Evolutionary conservation across 352 stramenopile species (phyloP), one percentile per base, ranked within the genome.

Genomic region (Globisporangium splendens): DNA sequence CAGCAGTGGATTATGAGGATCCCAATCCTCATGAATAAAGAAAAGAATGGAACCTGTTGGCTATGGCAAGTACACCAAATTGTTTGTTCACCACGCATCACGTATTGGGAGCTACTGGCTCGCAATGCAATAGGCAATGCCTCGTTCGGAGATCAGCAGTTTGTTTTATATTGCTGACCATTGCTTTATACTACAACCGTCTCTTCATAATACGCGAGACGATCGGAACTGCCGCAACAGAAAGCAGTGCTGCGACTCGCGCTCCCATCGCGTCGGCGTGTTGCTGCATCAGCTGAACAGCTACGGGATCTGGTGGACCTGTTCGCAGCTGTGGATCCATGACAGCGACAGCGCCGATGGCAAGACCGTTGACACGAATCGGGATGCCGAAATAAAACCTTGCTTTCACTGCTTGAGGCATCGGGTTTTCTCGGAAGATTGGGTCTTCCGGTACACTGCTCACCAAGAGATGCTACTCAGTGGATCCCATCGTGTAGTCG

Each of bases 1-100:
- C 35, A 68, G 33, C 13, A 88, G 77, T 51, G 61, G 63, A 28
- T 59, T 86, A 10, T 88, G 10, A 31, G 24, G 24, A 31, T 31
- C 24, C 5, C 2, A 31, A 31, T 31, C 5, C 5, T 31, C 24
- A 31, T 31, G 24, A 31, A 31, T 31, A 31, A 5, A 31, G 28
- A 35, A 35, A 11, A 35, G 28, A 11, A 35, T 35, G 28, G 10
- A 2, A 7, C 24, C 7, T 31, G 24, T 31, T 7, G 24, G 24
- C 24, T 35, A 35, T 8, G 28, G 28, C 10, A 35, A 35, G 28
- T 8, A 8, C 28, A 10, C 5, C 28, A 35, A 35, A 35, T 8
- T 8, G 10, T 35, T 35, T 8, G 0, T 6, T 35, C 7, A 11
- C 28, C 10, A 8, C 28, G 28, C n/a, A n/a, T n/a, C n/a, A n/a